Conservation (phyloP, 2,329 filamentous ascomycete species). For the Sarocladiaceae sp. region DNA sequence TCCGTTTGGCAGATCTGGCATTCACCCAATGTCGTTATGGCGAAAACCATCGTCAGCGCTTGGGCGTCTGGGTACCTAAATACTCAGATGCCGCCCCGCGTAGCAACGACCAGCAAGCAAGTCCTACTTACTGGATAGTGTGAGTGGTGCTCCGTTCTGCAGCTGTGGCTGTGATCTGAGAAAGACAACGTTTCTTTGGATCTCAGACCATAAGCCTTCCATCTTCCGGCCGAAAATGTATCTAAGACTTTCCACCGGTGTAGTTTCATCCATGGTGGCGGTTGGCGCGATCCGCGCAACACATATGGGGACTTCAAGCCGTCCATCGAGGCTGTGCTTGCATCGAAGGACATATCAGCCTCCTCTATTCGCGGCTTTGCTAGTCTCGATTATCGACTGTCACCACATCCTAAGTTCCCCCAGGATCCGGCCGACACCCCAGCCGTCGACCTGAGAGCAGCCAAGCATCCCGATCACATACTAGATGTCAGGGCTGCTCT, state of each 20-base stretch:
- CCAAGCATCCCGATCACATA: slow-evolving; percentile 56
- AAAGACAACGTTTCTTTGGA: neutral
- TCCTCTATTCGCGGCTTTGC: slow-evolving; percentile 54
- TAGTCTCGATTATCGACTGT: slow-evolving; percentile 60
- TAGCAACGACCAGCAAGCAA: slow-evolving; percentile 11
- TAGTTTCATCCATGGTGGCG: slow-evolving; percentile 58
- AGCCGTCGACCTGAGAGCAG: slow-evolving; percentile 32
- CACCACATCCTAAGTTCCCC: slow-evolving; percentile 42
- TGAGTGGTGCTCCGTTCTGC: slow-evolving; percentile 18
- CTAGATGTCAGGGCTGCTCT: slow-evolving; percentile 52
- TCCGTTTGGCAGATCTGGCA: neutral
- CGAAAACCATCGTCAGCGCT: slow-evolving; percentile 37
- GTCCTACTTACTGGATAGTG: slow-evolving; percentile 31
- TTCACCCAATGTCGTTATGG: slow-evolving; percentile 21
- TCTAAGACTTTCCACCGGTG: slow-evolving; percentile 8
- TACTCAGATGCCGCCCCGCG: slow-evolving; percentile 11
- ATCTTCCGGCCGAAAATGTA: neutral
- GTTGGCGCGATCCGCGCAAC: slow-evolving; percentile 56
- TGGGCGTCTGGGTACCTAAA: slow-evolving; percentile 39
- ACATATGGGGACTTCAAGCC: slow-evolving; percentile 41
- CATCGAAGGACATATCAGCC: slow-evolving; percentile 18
- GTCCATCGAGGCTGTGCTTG: slow-evolving; percentile 37
- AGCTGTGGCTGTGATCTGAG: neutral
- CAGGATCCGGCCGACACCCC: slow-evolving; percentile 24
- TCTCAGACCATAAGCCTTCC: neutral